phyloP scores from a whole-genome alignment of 164 flowering plant species.

The Brasenia schreberi region DNA sequence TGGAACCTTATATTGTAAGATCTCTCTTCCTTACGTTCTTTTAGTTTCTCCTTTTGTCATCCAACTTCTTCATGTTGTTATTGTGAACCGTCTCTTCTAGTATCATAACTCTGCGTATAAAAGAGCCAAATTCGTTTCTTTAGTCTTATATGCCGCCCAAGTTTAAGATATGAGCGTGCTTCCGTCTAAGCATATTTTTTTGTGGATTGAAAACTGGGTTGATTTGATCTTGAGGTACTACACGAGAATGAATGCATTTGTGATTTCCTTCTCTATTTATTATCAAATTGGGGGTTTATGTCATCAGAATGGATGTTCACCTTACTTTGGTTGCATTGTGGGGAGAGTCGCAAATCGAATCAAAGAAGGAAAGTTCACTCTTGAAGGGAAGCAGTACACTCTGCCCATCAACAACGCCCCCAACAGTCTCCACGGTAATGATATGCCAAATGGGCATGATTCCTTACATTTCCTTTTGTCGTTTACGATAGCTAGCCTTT shows the following conservation, averaged over 20 bases:
- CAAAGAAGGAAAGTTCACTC: slow-evolving; percentile 69
- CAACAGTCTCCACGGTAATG: slow-evolving; percentile 65
- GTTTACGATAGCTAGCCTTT: not conserved
- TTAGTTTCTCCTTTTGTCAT: not conserved
- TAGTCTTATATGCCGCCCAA: too few relatives aligned
- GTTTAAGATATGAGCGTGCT: too few relatives aligned
- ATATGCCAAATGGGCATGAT: not conserved
- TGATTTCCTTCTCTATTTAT: not conserved
- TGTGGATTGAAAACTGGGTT: not conserved
- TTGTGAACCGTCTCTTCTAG: too few relatives aligned
- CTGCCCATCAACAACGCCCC: slow-evolving; percentile 79
- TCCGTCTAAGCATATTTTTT: not conserved
- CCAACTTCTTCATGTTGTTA: too few relatives aligned
- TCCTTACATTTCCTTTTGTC: not conserved
- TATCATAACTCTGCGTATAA: too few relatives aligned
- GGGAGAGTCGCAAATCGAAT: slow-evolving; percentile 92
- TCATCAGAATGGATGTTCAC: slow-evolving; percentile 31
- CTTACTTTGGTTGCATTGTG: slow-evolving; percentile 56
- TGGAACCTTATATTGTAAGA: slow-evolving; percentile 38
- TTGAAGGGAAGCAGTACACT: slow-evolving; percentile 44
- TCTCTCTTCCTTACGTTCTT: not conserved
- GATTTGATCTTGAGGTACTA: not conserved
- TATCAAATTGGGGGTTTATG: not conserved
- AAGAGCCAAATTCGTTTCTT: too few relatives aligned
- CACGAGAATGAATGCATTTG: not conserved